Percentiles rank a stretch among this genome's conserved stretches.
Evolutionary conservation across 176 grass and related monocot species (phyloP).

Genomic region (Musa itinerans): DNA sequence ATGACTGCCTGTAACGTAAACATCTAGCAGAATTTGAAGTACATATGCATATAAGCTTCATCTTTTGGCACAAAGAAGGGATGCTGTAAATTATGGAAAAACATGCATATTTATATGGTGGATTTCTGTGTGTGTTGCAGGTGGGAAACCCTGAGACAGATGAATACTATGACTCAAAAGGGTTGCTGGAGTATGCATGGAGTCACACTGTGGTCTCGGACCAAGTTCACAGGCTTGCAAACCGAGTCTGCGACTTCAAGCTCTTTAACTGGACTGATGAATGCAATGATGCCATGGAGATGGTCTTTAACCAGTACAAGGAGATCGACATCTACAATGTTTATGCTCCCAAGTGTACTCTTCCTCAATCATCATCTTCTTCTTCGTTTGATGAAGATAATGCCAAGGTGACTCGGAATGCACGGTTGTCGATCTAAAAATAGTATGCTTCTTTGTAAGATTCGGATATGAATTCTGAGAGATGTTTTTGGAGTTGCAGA

Average conservation of each 20-base stretch:
- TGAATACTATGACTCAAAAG: constrained; percentile 57
- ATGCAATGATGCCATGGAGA: constrained; percentile 32
- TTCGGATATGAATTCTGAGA: background rate
- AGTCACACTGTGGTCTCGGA: constrained; percentile 57
- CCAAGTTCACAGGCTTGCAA: constrained; percentile 36
- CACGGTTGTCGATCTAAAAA: background rate
- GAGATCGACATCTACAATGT: constrained; percentile 78
- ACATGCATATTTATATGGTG: no score
- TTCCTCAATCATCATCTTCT: constrained; percentile 31
- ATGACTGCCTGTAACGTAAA: background rate
- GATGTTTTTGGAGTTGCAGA: constrained; percentile 1
- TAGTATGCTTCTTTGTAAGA: constrained; percentile 11
- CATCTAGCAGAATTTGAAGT: background rate
- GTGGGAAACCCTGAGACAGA: constrained; percentile 62
- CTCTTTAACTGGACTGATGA: constrained; percentile 36
- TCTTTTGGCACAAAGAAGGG: no score
- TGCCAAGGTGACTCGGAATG: background rate
- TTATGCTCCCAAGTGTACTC: constrained; percentile 74
- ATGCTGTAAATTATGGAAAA: no score
- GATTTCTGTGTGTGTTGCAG: constrained; percentile 20
- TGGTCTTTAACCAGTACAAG: constrained; percentile 40
- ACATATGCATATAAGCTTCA: no score
- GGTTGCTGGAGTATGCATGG: constrained; percentile 69
- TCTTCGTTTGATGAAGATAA: background rate
- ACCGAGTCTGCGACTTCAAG: constrained; percentile 53